These are phyloP conservation scores for Vickermania spadyakhi DNA, from an alignment of 208 protist genomes.

Conservation along the genomic window DNA sequence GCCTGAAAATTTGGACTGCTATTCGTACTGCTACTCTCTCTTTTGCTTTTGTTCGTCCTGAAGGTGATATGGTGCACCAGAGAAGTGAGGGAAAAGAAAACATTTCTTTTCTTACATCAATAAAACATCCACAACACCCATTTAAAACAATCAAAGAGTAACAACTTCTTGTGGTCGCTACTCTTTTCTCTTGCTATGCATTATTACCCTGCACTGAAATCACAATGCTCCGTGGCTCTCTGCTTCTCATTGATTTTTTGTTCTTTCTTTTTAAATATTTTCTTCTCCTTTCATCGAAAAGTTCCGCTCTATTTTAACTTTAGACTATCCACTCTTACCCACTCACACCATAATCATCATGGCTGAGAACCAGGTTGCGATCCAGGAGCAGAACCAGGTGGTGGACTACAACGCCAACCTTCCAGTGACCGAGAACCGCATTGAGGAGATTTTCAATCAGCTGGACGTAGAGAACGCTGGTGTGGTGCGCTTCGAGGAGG, in stretches of 20 bases:
- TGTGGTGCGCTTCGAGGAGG: slow-evolving; percentile 23
- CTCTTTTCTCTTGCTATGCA: too few relatives aligned
- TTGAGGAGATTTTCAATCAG: slow-evolving; percentile 35
- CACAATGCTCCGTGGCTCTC: not conserved
- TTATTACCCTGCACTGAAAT: too few relatives aligned
- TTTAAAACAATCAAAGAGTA: too few relatives aligned
- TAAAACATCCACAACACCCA: too few relatives aligned
- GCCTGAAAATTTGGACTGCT: too few relatives aligned
- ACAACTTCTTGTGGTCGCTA: too few relatives aligned
- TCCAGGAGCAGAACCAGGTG: slow-evolving; percentile 17
- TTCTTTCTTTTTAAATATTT: not conserved
- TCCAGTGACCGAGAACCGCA: slow-evolving; percentile 30
- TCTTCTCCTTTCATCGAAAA: not conserved
- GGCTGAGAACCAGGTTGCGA: not conserved
- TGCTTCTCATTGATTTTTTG: not conserved
- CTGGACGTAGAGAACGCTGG: slow-evolving; percentile 29
- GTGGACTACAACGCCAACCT: slow-evolving; percentile 43
- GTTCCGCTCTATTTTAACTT: not conserved
- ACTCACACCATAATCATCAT: not conserved
- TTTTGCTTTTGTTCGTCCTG: too few relatives aligned
- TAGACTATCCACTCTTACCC: not conserved
- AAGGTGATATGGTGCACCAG: too few relatives aligned
- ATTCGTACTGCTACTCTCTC: too few relatives aligned
- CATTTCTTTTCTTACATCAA: too few relatives aligned
- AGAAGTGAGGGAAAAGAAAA: too few relatives aligned